phyloP scores from a whole-genome alignment of 179 eudicot species.

The Silene noctiflora region DNA sequence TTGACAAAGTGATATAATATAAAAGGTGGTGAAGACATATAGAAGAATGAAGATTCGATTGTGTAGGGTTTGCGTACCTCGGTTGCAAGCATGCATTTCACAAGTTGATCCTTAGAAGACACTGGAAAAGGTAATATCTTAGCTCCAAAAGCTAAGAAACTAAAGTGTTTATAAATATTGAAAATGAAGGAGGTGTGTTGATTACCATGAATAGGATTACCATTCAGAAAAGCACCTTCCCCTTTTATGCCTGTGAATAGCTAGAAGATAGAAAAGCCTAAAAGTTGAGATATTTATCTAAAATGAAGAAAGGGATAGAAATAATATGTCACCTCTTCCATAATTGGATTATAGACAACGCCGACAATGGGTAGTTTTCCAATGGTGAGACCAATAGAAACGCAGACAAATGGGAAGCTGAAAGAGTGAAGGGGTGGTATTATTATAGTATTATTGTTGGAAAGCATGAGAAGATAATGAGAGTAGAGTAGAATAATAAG shows the following conservation, averaged over 20 bases:
- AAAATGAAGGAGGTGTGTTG: constrained; percentile 1
- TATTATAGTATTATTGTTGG: too few relatives aligned
- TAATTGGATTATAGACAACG: constrained; percentile 90
- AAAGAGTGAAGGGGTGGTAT: constrained; percentile 19
- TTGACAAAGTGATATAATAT: neutral
- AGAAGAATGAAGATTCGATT: neutral
- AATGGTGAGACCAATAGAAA: constrained; percentile 91
- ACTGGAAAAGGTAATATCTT: constrained; percentile 41
- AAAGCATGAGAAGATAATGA: neutral
- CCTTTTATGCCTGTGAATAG: constrained; percentile 44
- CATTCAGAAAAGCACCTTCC: constrained; percentile 56
- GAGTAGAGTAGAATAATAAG: neutral
- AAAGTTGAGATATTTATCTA: neutral
- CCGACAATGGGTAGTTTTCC: constrained; percentile 74
- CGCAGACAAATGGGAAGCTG: constrained; percentile 94
- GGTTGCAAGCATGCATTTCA: constrained; percentile 65
- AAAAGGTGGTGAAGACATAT: neutral
- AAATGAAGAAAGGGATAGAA: neutral
- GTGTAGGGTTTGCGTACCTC: constrained; percentile 43
- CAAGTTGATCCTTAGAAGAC: constrained; percentile 65
- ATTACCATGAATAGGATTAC: constrained; percentile 47
- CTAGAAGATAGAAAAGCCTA: constrained; percentile 23
- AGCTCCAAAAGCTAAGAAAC: neutral
- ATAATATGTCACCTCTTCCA: constrained; percentile 67
- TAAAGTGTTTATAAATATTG: neutral